phyloP scores from a whole-genome alignment of 176 grass and related monocot species.

The Luzula sylvatica region DNA sequence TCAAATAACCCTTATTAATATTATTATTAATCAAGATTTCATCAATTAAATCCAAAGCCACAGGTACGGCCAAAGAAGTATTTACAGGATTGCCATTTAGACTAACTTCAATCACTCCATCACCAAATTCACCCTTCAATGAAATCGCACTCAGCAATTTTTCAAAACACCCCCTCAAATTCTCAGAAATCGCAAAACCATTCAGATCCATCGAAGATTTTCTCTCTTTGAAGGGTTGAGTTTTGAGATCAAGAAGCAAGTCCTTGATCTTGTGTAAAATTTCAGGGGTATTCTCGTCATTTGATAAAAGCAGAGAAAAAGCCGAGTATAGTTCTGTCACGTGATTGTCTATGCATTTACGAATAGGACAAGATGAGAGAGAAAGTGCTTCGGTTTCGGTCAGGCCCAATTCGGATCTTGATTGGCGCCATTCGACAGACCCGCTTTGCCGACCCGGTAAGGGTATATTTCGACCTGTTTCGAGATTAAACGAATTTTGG shows the following conservation, averaged over 20 bases:
- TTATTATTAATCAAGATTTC: conserved; percentile 64
- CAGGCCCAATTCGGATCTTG: conserved; percentile 60
- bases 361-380: conserved; percentile 59
- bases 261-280: conserved; percentile 34
- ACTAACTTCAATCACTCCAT: conserved; percentile 37
- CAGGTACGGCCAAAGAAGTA: conserved; percentile 77
- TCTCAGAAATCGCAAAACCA: conserved; percentile 30
- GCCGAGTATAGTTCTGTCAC: conserved; percentile 65
- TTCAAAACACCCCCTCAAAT: conserved; percentile 49
- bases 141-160: conserved; percentile 57
- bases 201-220: conserved; percentile 38
- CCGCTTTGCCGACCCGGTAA: conserved; percentile 98
- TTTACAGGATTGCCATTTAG: conserved; percentile 52
- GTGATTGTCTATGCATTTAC: conserved; percentile 87
- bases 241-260: conserved; percentile 48
- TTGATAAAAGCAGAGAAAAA: conserved; percentile 42
- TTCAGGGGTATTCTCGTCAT: conserved; percentile 33
- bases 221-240: conserved; percentile 40
- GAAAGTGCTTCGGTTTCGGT: conserved; percentile 33
- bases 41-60: conserved; percentile 66
- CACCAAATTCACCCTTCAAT: conserved; percentile 38
- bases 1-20: conserved; percentile 25
- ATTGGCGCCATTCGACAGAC: conserved; percentile 75
- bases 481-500: conserved; percentile 45
- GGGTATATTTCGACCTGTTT: conserved; percentile 37